phyloP scores from a whole-genome alignment of 176 grass and related monocot genomes.

The Aegilops umbellulata region DNA sequence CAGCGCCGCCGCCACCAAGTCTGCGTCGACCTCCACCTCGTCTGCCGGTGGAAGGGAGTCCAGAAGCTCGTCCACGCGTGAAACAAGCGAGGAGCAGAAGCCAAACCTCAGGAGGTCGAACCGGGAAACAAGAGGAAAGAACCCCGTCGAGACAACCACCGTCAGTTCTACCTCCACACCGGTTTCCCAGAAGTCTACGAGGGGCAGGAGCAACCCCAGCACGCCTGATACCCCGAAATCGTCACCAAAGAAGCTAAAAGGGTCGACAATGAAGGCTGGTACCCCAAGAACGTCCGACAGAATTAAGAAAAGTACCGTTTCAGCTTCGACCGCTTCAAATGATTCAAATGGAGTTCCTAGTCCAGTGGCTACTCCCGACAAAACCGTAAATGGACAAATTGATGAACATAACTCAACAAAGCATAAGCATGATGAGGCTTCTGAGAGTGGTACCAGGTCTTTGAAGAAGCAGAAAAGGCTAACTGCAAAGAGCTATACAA shows the following conservation, averaged over 20 bases:
- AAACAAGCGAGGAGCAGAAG: background rate
- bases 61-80: background rate
- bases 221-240: slow-evolving; percentile 13
- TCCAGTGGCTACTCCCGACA: background rate
- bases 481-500: slow-evolving; percentile 29
- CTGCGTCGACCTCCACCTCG: background rate
- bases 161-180: background rate
- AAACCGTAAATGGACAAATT: slow-evolving; percentile 19
- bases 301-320: background rate
- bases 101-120: slow-evolving; percentile 68
- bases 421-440: background rate
- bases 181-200: slow-evolving; percentile 18
- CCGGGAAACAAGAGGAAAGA: slow-evolving; percentile 50
- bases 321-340: slow-evolving; percentile 12
- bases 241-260: slow-evolving; percentile 18
- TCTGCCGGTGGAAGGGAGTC: slow-evolving; percentile 33
- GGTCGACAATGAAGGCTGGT: background rate
- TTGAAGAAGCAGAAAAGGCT: slow-evolving; percentile 47
- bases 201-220: slow-evolving; percentile 2
- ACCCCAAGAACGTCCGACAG: slow-evolving; percentile 16
- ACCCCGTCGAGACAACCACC: background rate
- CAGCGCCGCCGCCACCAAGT: background rate
- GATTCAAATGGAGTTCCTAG: slow-evolving; percentile 21
- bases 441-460: background rate
- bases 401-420: background rate